Conservation (phyloP, 805 yeast species). For the Hanseniaspora hatyaiensis region DNA sequence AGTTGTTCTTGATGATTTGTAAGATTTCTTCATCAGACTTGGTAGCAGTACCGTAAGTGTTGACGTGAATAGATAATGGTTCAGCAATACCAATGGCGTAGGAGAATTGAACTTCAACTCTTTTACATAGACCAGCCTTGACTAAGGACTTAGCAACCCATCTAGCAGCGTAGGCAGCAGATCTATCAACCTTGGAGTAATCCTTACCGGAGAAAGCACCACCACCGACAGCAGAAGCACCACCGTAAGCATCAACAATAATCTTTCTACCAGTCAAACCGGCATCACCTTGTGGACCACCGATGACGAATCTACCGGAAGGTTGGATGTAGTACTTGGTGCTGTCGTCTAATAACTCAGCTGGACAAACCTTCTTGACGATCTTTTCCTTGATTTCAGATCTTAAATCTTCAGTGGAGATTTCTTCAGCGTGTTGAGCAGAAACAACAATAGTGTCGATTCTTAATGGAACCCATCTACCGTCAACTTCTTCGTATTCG, state of each 20-base stretch:
- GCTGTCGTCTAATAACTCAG: slow-evolving; percentile 78
- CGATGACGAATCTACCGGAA: slow-evolving; percentile 97
- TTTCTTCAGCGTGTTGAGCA: slow-evolving; percentile 94
- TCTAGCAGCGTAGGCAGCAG: slow-evolving; percentile 99
- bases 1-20: slow-evolving; percentile 81
- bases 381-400: slow-evolving; percentile 63
- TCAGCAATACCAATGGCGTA: slow-evolving; percentile 99
- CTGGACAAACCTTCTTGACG: slow-evolving; percentile 86
- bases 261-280: slow-evolving; percentile 99
- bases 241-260: slow-evolving; percentile 99
- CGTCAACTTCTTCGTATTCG: slow-evolving; percentile 86
- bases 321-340: slow-evolving; percentile 98
- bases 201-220: slow-evolving; percentile 99
- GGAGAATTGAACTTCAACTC: slow-evolving; percentile 96
- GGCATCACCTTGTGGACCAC: slow-evolving; percentile 99
- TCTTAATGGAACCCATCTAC: slow-evolving; percentile 90
- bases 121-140: slow-evolving; percentile 85
- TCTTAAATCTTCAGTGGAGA: slow-evolving; percentile 88
- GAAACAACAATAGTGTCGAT: slow-evolving; percentile 97
- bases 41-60: slow-evolving; percentile 95
- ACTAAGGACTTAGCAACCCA: slow-evolving; percentile 99
- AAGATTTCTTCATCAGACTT: slow-evolving; percentile 82
- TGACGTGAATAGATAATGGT: slow-evolving; percentile 94
- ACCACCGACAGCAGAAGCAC: slow-evolving; percentile 99
- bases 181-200: slow-evolving; percentile 98